These are phyloP conservation scores for Saturnispora zaruensis DNA, from an alignment of 805 yeast species.

Conservation along the genomic window DNA sequence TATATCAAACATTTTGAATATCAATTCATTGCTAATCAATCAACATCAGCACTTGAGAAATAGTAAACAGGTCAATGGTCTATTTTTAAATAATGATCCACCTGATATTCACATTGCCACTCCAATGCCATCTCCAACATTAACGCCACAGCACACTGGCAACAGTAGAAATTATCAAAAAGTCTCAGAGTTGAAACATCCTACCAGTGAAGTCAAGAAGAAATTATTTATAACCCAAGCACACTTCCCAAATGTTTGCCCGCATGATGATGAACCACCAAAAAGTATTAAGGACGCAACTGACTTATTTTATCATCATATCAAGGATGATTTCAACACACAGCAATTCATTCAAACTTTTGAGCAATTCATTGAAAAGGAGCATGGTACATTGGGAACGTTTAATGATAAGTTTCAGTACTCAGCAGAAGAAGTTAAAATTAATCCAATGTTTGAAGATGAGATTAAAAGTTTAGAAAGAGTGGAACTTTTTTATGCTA, in stretches of 20 bases:
- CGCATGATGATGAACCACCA: constrained; percentile 41
- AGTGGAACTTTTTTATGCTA: constrained; percentile 52
- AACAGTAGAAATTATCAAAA: constrained; percentile 20
- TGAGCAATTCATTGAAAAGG: constrained; percentile 62
- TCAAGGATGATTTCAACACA: constrained; percentile 58
- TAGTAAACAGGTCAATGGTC: constrained; percentile 5
- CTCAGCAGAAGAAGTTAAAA: constrained; percentile 22
- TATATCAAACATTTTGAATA: constrained; percentile 18
- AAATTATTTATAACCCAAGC: constrained; percentile 28
- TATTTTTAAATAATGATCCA: constrained; percentile 12
- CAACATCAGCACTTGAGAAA: constrained; percentile 26
- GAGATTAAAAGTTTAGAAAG: constrained; percentile 39
- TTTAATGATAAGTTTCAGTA: constrained; percentile 15
- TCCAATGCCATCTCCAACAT: constrained; percentile 79
- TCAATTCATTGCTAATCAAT: constrained; percentile 25
- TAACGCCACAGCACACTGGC: constrained; percentile 38
- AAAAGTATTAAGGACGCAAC: constrained; percentile 75
- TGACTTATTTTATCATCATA: constrained; percentile 50
- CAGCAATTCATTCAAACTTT: constrained; percentile 67
- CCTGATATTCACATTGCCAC: constrained; percentile 66
- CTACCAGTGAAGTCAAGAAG: constrained; percentile 26
- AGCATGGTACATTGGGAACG: constrained; percentile 31
- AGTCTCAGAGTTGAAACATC: constrained; percentile 24
- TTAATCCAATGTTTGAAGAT: constrained; percentile 30
- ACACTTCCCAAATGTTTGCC: constrained; percentile 27